Percentiles rank a stretch among this genome's conserved stretches.
phyloP scores from a whole-genome alignment of 495 filamentous ascomycete genomes.

The Schizothecium vesticola region DNA sequence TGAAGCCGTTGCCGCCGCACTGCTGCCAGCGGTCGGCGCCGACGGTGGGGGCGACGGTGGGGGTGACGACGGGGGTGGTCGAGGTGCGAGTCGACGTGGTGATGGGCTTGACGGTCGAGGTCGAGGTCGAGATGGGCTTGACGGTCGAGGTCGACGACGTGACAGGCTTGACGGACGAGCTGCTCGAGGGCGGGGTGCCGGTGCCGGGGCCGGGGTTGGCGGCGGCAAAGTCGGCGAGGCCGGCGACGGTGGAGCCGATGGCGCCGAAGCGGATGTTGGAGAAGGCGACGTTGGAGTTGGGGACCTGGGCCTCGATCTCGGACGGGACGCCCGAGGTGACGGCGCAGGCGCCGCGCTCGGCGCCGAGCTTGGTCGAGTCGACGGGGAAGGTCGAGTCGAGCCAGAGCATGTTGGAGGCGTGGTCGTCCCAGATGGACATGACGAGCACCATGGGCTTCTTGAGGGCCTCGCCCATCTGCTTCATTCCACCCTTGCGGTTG shows the following conservation, averaged over 20 bases:
- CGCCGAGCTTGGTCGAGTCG: slow-evolving; percentile 48
- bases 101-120: slow-evolving; percentile 8
- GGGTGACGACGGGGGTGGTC: slow-evolving; percentile 9
- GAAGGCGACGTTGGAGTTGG: slow-evolving; percentile 49
- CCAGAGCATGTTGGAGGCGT: slow-evolving; percentile 77
- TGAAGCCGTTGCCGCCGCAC: slow-evolving; percentile 45
- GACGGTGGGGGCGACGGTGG: slow-evolving; percentile 8
- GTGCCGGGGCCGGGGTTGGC: slow-evolving; percentile 11
- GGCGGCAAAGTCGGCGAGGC: slow-evolving; percentile 16
- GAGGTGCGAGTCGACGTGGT: slow-evolving; percentile 15
- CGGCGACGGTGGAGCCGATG: slow-evolving; percentile 56
- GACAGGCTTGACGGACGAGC: slow-evolving; percentile 9
- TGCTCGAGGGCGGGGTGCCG: slow-evolving; percentile 6
- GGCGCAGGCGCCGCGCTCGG: slow-evolving; percentile 64
- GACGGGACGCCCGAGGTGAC: slow-evolving; percentile 54
- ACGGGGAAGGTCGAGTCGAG: slow-evolving; percentile 72
- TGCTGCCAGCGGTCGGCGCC: slow-evolving; percentile 29
- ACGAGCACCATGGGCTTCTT: slow-evolving; percentile 64
- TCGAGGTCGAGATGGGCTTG: slow-evolving; percentile 10
- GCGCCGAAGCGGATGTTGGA: slow-evolving; percentile 70
- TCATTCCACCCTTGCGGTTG: slow-evolving; percentile 54
- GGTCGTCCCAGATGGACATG: slow-evolving; percentile 75
- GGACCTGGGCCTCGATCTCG: slow-evolving; percentile 51
- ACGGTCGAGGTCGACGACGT: not conserved
- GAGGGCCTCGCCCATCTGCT: slow-evolving; percentile 52